Evolutionary conservation across 1,139 yeast species (phyloP), one percentile per base, ranked within the genome.

Genomic region (Geotrichum siamense): DNA sequence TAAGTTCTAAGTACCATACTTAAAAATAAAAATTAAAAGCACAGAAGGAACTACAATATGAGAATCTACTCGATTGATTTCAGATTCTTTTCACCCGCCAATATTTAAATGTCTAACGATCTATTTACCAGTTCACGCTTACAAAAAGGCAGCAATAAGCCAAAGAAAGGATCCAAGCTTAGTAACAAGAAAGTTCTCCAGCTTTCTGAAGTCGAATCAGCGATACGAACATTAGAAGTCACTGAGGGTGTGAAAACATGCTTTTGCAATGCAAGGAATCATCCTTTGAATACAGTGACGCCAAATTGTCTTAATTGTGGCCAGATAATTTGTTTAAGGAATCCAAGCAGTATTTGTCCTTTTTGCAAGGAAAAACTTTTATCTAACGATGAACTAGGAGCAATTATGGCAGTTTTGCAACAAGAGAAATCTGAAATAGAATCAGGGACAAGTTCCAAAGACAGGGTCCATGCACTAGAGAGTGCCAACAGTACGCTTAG

Each of bases 291-390:
- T 53, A 93, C 84, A 48, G 73, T 84, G 48, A 91, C 94, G 0
- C 98, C 98, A 0, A 93, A 93, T 60, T 93, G 99, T 57, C 65
- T 91, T 36, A 79, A 82, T 48, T 93, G 99, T 63, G 99, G 99
- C 9, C 86, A 87, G 59, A 85, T 93, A 31, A 83, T 91, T 2
- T 93, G 99, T 65, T 72, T 74, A 2, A 79, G 79, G 55, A 97
- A 93, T 59, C 97, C 97, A 0, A 69, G 74, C 33, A 86, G 87
- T 44, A 93, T 93, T 3, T 93, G 99, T 59, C 75, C 93, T 2
- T 83, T 68, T 51, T 91, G 98, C 65, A 86, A 87, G 0, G 62
- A 70, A 20, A 82, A 79, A 27, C 64, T 91, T 30, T 68, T 91
- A 15, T 71, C 79, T 3, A 59, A 63, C 6, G 72, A 72, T 17